Percentiles rank a stretch among this genome's conserved stretches.
These are phyloP conservation scores for Pisolithus microcarpus DNA, from an alignment of 768 basidiomycete genomes.

Conservation along the genomic window DNA sequence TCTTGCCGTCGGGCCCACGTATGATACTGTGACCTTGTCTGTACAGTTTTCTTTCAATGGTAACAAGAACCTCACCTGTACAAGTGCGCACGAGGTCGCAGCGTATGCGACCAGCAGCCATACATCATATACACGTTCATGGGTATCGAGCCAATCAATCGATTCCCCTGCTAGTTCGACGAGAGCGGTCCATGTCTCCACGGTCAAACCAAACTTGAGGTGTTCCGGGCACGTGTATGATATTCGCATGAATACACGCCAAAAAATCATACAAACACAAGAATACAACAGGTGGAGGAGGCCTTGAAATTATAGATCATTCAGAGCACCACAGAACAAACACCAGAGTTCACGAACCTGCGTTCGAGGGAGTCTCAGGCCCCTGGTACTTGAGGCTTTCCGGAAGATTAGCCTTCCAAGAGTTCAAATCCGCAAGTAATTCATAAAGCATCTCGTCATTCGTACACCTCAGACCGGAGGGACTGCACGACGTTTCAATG, in stretches of 20 bases:
- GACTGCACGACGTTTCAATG: slow-evolving; percentile 37
- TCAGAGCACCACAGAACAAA: not conserved
- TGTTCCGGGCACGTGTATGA: slow-evolving; percentile 88
- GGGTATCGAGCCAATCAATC: slow-evolving; percentile 83
- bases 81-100: slow-evolving; percentile 80
- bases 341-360: slow-evolving; percentile 43
- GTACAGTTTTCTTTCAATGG: not conserved
- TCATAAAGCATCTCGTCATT: slow-evolving; percentile 71
- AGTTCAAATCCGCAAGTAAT: slow-evolving; percentile 58
- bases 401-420: slow-evolving; percentile 76
- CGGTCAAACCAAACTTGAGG: slow-evolving; percentile 76
- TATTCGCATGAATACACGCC: slow-evolving; percentile 97
- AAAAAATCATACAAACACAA: slow-evolving; percentile 93
- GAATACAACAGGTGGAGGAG: slow-evolving; percentile 83
- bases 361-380: slow-evolving; percentile 51
- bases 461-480: slow-evolving; percentile 79
- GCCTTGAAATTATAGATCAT: slow-evolving; percentile 38
- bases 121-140: slow-evolving; percentile 78
- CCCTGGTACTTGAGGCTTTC: slow-evolving; percentile 74
- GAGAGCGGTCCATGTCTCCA: slow-evolving; percentile 73
- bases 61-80: slow-evolving; percentile 57
- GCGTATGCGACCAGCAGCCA: slow-evolving; percentile 86
- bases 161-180: slow-evolving; percentile 68
- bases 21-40: slow-evolving; percentile 59
- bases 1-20: slow-evolving; percentile 87